Evolutionary conservation across 306 rosid species (phyloP).

Genomic region (Datisca glomerata): DNA sequence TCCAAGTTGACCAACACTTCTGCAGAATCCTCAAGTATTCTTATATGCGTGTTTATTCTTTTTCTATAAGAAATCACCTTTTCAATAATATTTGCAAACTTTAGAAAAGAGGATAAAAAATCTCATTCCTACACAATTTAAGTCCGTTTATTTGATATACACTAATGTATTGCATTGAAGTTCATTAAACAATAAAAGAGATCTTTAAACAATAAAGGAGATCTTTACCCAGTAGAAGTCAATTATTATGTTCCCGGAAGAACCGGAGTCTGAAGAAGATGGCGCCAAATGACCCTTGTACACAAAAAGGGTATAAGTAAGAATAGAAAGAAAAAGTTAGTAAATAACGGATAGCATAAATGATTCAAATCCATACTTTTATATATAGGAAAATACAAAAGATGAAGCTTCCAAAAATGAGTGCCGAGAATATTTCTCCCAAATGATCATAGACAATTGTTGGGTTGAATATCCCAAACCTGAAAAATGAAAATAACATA

Average conservation of each 20-base stretch:
- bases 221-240: conserved; percentile 92
- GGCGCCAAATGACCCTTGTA: conserved; percentile 81
- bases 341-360: not conserved
- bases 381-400: conserved; percentile 80
- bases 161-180: no score
- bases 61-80: no score
- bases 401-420: conserved; percentile 79
- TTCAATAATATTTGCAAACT: no score
- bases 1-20: no score
- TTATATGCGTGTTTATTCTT: no score
- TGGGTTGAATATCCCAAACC: conserved; percentile 91
- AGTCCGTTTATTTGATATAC: no score
- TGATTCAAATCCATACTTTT: conserved; percentile 53
- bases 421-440: conserved; percentile 91
- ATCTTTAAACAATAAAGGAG: no score
- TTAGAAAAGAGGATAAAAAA: no score
- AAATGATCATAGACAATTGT: conserved; percentile 75
- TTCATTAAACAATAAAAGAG: no score
- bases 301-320: conserved; percentile 10
- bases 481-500: conserved; percentile 25
- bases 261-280: conserved; percentile 89
- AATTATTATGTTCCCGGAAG: conserved; percentile 69
- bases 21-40: no score
- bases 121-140: not conserved
- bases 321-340: conserved; percentile 4